Base-by-base conservation (phyloP, 2,329 filamentous ascomycete genomes). In the Penicillium sp. region DNA sequence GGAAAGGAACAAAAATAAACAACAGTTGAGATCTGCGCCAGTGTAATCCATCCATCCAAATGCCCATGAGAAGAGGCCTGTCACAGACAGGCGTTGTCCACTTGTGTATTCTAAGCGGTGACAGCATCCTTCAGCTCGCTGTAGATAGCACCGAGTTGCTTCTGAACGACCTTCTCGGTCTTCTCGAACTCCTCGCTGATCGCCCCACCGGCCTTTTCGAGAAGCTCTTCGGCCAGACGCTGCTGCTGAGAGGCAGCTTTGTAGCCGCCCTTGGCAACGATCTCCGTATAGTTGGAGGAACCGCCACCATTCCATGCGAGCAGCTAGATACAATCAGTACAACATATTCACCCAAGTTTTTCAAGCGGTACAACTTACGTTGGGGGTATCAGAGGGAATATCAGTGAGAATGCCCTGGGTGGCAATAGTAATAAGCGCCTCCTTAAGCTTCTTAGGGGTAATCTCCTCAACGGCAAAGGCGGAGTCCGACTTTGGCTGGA, bases 271-370 rank as follows among this genome's bases (percentile, higher is more conserved):
- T 79, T 73, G 55, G 79, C 70, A 48, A 94, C 68, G 59, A 95
- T 95, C 56, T 84, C 74, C 45, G 78, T 77, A 79, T 85, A 95
- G 83, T 98, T 95, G 72, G 77, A 81, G 62, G 79, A 84, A 61
- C 92, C 92, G 71, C 88, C 93, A 64, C 93, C 92, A 79, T 98
- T 98, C 90, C 89, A 98, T 67, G 90, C 90, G 47, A 98, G 87
- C 62, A 95, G 75, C 72, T 75, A 50, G 4, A 42, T 41, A 17
- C 1, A 48, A 50, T 62, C 57, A 65, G 55, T 38, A 37, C 28
- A 26, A 12, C 5, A 39, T 25, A 4, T 34, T 23, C 6, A n/a
- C n/a, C 6, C 10, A 27, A 27, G 11, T 6, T 6, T 6, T 5
- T n/a, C 12, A n/a, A 11, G 12, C 25, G 23, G 9, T 7, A n/a